These are phyloP conservation scores for Gryganskiella cystojenkinii DNA, from an alignment of 192 early-diverging fungal species.

Conservation along the genomic window DNA sequence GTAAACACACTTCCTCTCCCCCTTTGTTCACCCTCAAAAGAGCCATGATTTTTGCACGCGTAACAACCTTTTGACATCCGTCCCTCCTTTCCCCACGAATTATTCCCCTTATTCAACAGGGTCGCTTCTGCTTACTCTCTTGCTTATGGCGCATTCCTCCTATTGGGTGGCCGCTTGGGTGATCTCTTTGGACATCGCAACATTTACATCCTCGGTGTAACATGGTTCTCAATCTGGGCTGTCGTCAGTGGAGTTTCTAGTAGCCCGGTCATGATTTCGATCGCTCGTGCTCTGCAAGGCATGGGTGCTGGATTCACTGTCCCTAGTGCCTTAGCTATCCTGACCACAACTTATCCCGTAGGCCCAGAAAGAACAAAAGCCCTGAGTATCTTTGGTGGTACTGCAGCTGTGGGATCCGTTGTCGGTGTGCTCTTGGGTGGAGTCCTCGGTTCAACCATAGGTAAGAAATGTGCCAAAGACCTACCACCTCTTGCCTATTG, in stretches of 20 bases:
- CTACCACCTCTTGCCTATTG: too few relatives aligned
- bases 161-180: slow-evolving; percentile 13
- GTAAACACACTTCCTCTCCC: neutral
- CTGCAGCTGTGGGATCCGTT: slow-evolving; percentile 10
- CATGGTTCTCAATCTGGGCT: slow-evolving; percentile 7
- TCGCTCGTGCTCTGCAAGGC: slow-evolving; percentile 17
- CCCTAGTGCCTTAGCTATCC: slow-evolving; percentile 18
- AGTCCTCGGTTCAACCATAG: slow-evolving; percentile 5
- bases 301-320: slow-evolving; percentile 23
- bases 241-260: slow-evolving; percentile 9
- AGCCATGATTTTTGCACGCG: neutral
- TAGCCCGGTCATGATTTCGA: slow-evolving; percentile 7
- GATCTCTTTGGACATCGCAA: slow-evolving; percentile 22
- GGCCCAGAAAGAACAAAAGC: slow-evolving; percentile 6
- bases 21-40: too few relatives aligned
- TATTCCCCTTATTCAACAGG: too few relatives aligned
- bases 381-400: slow-evolving; percentile 7
- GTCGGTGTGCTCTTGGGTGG: slow-evolving; percentile 15
- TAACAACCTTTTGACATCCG: too few relatives aligned
- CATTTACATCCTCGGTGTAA: slow-evolving; percentile 5
- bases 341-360: slow-evolving; percentile 9
- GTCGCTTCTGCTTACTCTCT: slow-evolving; percentile 19
- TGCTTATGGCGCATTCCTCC: slow-evolving; percentile 21
- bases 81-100: too few relatives aligned
- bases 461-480: too few relatives aligned